Percentiles rank a stretch among this genome's conserved stretches.
phyloP scores from a whole-genome alignment of 192 early-diverging fungal species.

The Backusella tuberculispora region DNA sequence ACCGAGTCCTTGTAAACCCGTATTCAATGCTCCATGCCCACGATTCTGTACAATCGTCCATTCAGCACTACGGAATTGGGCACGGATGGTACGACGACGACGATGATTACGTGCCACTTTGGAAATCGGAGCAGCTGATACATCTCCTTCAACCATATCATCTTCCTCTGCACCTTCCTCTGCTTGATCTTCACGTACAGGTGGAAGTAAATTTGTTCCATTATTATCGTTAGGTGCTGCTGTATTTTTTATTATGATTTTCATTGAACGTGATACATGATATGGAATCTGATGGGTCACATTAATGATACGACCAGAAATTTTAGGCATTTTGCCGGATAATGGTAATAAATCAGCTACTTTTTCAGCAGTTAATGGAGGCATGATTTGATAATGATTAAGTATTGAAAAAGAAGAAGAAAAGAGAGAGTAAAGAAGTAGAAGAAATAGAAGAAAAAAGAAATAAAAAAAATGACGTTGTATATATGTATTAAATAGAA shows the following conservation, averaged over 20 bases:
- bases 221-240: background rate
- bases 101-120: slow-evolving; percentile 24
- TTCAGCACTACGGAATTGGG: slow-evolving; percentile 17
- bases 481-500: background rate
- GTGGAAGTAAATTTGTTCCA: too few species aligned
- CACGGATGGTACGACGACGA: slow-evolving; percentile 16
- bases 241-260: background rate
- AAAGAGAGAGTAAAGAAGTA: background rate
- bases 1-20: slow-evolving; percentile 76
- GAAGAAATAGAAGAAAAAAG: background rate
- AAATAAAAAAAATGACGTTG: background rate
- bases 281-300: slow-evolving; percentile 44
- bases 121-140: slow-evolving; percentile 10
- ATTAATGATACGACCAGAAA: slow-evolving; percentile 33
- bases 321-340: slow-evolving; percentile 26
- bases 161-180: background rate
- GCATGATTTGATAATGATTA: background rate
- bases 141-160: background rate
- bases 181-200: background rate
- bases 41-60: slow-evolving; percentile 52
- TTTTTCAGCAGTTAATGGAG: slow-evolving; percentile 32
- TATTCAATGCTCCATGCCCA: slow-evolving; percentile 89
- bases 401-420: too few species aligned
- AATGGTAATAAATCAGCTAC: slow-evolving; percentile 34
- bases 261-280: slow-evolving; percentile 23